These are phyloP conservation scores for Plectosphaerella plurivora DNA, from an alignment of 2,329 filamentous ascomycete species.

Conservation along the genomic window DNA sequence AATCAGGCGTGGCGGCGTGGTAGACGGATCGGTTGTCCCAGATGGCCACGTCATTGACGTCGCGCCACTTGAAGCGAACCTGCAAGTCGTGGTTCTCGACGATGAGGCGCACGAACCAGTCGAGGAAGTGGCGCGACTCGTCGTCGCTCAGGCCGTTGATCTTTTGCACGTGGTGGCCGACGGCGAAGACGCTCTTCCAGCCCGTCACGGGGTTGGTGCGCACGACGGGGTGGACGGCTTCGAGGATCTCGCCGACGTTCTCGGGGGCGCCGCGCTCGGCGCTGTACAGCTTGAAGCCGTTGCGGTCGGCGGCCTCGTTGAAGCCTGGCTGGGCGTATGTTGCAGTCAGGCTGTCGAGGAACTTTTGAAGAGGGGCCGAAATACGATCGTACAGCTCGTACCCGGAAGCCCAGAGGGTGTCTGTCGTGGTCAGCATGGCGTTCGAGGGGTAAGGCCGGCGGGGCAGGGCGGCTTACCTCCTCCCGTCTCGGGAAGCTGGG, in stretches of 20 bases:
- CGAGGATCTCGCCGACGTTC: constrained; percentile 42
- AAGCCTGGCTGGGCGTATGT: constrained; percentile 48
- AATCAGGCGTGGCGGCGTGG: constrained; percentile 50
- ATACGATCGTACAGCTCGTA: constrained; percentile 65
- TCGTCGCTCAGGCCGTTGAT: constrained; percentile 45
- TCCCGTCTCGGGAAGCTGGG: constrained; percentile 48
- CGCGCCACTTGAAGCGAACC: constrained; percentile 39
- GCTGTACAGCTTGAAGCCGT: constrained; percentile 41
- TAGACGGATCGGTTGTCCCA: constrained; percentile 56
- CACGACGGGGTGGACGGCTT: constrained; percentile 49
- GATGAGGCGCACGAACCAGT: constrained; percentile 47
- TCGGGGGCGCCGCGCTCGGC: constrained; percentile 43
- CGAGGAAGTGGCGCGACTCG: constrained; percentile 43
- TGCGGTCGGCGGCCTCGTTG: constrained; percentile 37
- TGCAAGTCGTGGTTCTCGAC: constrained; percentile 54
- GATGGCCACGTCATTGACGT: constrained; percentile 45
- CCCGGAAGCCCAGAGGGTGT: constrained; percentile 63
- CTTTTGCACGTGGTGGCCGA: constrained; percentile 43
- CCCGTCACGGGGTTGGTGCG: constrained; percentile 55
- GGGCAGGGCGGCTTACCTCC: constrained; percentile 32
- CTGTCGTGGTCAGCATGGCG: constrained; percentile 16
- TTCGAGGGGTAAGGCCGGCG: neutral
- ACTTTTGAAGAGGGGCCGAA: constrained; percentile 48
- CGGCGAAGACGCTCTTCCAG: constrained; percentile 51
- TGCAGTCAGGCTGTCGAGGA: constrained; percentile 55